Base-by-base conservation (phyloP, 176 grass and related monocot species). In the Aegilops tauschii region DNA sequence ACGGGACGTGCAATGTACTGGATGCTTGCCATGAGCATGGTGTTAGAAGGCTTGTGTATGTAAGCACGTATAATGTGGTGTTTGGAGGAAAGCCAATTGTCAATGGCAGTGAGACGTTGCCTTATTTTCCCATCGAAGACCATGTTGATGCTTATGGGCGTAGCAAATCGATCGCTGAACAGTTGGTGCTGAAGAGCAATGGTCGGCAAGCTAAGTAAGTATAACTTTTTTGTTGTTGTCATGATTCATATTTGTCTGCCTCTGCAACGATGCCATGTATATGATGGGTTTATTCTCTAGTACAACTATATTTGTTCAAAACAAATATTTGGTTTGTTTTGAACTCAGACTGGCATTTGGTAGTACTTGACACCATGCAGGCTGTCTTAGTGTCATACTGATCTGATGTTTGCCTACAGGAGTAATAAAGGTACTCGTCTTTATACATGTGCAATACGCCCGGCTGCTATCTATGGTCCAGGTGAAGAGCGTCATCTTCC, bases 391-490 rank as follows among this genome's bases (percentile, higher is more conserved):
- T 59, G 54, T 59, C 54, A 21, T 21, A 79, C 76, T 79, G 34
- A 79, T 84, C 47, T 68, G 6, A 54, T 87, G 36, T 67, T 80
- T 83, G 10, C 10, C 40, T 80, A 49, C 81, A 91, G 89, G 81
- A 40, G 30, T 44, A 78, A 90, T 65, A 85, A 66, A 84, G 61
- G 74, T 62, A 35, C 37, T 31, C 67, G 88, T 59, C 88, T 98
- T 64, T 96, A 94, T 95, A 96, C 96, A 71, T 96, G 96, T 78
- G 92, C 93, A 28, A 91, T 96, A 82, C 91, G 93, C 77, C 92
- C 96, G 50, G 93, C 92, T 85, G 93, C 93, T 87, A 98, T 98
- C 79, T 96, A 98, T 69, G 96, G 96, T 9, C 93, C 96, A 78
- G 90, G 92, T 73, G 96, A 98, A 79, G 90, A 98, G 67, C 85